These are phyloP conservation scores for Exophiala aquamarina DNA, from an alignment of 2,329 filamentous ascomycete species.

Conservation along the genomic window DNA sequence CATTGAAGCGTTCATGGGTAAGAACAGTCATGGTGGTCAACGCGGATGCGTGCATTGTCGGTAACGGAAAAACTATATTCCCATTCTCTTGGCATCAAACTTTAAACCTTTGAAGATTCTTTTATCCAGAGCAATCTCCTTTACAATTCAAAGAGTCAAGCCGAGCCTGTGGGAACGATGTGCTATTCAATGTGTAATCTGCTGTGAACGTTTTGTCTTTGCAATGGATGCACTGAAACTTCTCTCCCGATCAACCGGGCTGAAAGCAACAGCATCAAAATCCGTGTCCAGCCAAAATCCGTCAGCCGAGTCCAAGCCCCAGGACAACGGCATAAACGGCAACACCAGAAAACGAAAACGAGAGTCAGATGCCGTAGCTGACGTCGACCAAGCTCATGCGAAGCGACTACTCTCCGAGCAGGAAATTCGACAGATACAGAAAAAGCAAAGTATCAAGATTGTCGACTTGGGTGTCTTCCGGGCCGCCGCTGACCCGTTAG, in stretches of 20 bases:
- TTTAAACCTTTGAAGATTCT: neutral
- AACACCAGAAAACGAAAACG: slow-evolving; percentile 40
- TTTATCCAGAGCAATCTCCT: too few species aligned
- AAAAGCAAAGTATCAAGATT: slow-evolving; percentile 81
- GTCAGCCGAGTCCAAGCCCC: slow-evolving; percentile 31
- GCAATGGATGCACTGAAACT: slow-evolving; percentile 48
- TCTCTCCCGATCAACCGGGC: slow-evolving; percentile 44
- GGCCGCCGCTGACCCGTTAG: slow-evolving; percentile 25
- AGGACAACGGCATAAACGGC: slow-evolving; percentile 30
- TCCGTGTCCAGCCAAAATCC: slow-evolving; percentile 37
- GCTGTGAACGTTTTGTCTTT: too few species aligned
- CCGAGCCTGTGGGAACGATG: too few species aligned
- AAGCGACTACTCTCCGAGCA: slow-evolving; percentile 9
- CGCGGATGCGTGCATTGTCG: too few species aligned
- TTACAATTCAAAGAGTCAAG: too few species aligned
- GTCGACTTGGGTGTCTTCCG: slow-evolving; percentile 62
- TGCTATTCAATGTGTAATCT: too few species aligned
- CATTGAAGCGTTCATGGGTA: too few species aligned
- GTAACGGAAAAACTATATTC: too few species aligned
- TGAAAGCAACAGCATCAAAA: slow-evolving; percentile 36
- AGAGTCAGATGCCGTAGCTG: slow-evolving; percentile 25
- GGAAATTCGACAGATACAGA: slow-evolving; percentile 72
- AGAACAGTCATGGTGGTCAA: too few species aligned
- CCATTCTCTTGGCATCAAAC: too few species aligned
- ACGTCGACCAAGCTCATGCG: slow-evolving; percentile 29